phyloP scores from a whole-genome alignment of 371 early-diverging fungal genomes.

The Mucor mucedo region DNA sequence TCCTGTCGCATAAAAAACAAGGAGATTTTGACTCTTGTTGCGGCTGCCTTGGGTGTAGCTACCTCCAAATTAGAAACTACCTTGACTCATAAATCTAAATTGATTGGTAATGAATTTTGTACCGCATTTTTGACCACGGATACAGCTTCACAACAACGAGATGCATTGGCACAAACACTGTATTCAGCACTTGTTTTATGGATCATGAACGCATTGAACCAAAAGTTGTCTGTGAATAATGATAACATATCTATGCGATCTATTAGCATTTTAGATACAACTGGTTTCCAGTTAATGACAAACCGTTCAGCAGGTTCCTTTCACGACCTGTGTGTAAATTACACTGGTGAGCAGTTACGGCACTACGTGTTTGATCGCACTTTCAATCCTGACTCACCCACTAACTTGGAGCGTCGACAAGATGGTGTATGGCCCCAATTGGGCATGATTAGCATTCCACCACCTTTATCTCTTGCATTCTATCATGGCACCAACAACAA shows the following conservation, averaged over 20 bases:
- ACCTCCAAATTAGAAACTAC: conserved; percentile 60
- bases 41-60: conserved; percentile 80
- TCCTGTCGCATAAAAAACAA: conserved; percentile 63
- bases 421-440: conserved; percentile 20
- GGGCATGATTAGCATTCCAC: neutral
- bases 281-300: conserved; percentile 60
- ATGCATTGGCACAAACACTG: conserved; percentile 73
- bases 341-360: conserved; percentile 82
- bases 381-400: conserved; percentile 11
- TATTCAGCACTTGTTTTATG: conserved; percentile 80
- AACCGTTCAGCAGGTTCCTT: conserved; percentile 44
- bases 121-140: conserved; percentile 79
- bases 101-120: conserved; percentile 76
- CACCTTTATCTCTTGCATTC: neutral
- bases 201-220: conserved; percentile 79
- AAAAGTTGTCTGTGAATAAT: conserved; percentile 57
- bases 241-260: conserved; percentile 55
- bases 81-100: conserved; percentile 65
- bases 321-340: conserved; percentile 85
- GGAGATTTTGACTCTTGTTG: conserved; percentile 74
- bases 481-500: conserved; percentile 28
- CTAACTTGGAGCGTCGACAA: conserved; percentile 13
- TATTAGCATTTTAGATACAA: conserved; percentile 75
- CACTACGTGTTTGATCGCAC: conserved; percentile 41
- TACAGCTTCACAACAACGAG: conserved; percentile 67